Conservation (phyloP, 2,329 filamentous ascomycete species). For the Clonostachys solani region DNA sequence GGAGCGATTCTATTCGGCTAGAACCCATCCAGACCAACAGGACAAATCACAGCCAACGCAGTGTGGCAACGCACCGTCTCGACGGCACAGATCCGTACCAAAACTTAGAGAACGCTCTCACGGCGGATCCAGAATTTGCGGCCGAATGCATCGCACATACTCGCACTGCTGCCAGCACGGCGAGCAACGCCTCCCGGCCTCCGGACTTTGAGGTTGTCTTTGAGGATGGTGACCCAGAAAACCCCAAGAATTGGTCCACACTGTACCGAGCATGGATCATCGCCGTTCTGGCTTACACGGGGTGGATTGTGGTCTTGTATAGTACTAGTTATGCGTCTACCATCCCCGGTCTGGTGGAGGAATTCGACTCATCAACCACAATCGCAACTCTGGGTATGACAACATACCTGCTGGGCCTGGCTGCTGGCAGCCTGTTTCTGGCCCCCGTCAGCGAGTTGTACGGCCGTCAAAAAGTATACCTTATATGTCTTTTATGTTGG, state of each 20-base stretch:
- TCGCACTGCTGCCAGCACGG: slow-evolving; percentile 33
- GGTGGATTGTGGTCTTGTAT: slow-evolving; percentile 60
- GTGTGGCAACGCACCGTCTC: slow-evolving; percentile 6
- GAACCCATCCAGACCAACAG: slow-evolving; percentile 7
- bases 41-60: slow-evolving; percentile 10
- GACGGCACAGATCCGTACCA: slow-evolving; percentile 21
- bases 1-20: not conserved
- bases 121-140: slow-evolving; percentile 28
- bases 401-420: slow-evolving; percentile 72
- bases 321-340: slow-evolving; percentile 76
- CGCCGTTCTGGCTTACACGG: slow-evolving; percentile 38
- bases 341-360: slow-evolving; percentile 61
- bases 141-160: slow-evolving; percentile 40
- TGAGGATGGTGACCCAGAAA: slow-evolving; percentile 54
- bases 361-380: slow-evolving; percentile 57
- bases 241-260: slow-evolving; percentile 66
- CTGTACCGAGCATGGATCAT: slow-evolving; percentile 37
- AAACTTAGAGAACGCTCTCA: slow-evolving; percentile 30
- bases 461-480: slow-evolving; percentile 65
- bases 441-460: slow-evolving; percentile 72
- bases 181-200: slow-evolving; percentile 35
- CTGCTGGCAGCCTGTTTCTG: slow-evolving; percentile 65
- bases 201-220: slow-evolving; percentile 73
- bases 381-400: slow-evolving; percentile 74
- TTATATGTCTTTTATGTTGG: slow-evolving; percentile 61